Base-by-base conservation (phyloP, 2,329 filamentous ascomycete species). In the Botrytis porri region DNA sequence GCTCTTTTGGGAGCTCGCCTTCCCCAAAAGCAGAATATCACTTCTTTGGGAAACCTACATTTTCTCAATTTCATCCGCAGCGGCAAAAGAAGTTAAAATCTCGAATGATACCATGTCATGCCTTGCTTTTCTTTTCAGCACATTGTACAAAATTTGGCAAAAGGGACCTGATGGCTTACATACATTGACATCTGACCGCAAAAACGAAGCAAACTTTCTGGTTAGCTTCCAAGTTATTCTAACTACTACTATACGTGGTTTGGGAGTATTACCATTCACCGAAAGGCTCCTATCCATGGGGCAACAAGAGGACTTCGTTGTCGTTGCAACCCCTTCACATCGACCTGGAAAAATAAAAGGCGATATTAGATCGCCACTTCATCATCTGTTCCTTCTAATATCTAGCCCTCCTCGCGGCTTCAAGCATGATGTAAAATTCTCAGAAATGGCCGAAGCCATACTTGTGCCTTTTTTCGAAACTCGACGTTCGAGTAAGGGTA, bases 31-130 rank as follows among this genome's bases (percentile, higher is more conserved):
- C 75, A 77, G 82, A 16, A 80, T 84, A 0, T 84, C 82, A 66
- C 84, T 82, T 12, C 84, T 93, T 54, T 93, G 91, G 91, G 81
- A 84, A 41, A 84, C 87, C 1, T 84, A 94, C 20, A 84, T 93
- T 61, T 83, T 84, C 5, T 88, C 90, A 1, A 84, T 94, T 39
- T 87, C 89, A 3, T 87, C 88, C 66, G 92, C 92, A 57, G 91
- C 91, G 37, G 87, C 86, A 60, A 97, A 97, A 82, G 96, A 99
- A 82, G 92, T 99, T 77, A 97, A 95, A 78, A 90, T 95, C 10
- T 94, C 94, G 0, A 88, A 88, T 20, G 95, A 98, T 75, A 93
- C 94, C 1, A 92, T 93, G 79, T 88, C 90, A 74, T 95, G 95
- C 73, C 87, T 97, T 75, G 91, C 92, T 35, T 86, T 89, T 60